Evolutionary conservation across 192 early-diverging fungal species (phyloP).

Genomic region (Coemansia sp.): DNA sequence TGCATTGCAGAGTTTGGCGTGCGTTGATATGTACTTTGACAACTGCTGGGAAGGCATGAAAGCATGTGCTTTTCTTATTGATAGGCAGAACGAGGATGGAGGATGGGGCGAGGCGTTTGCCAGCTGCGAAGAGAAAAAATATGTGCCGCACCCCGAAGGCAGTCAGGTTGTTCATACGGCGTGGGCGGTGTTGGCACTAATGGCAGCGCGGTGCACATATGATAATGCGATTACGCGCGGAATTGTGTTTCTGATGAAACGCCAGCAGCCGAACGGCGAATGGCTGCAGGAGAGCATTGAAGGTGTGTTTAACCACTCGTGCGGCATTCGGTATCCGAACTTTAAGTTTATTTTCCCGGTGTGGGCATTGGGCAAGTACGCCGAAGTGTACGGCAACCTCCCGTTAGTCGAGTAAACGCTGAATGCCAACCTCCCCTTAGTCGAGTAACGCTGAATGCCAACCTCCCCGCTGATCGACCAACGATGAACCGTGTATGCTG

Average conservation of each 20-base stretch:
- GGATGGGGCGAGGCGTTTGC: conserved; percentile 98
- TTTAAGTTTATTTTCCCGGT: conserved; percentile 92
- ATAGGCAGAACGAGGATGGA: conserved; percentile 86
- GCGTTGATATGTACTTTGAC: conserved; percentile 78
- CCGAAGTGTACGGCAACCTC: conserved; percentile 66
- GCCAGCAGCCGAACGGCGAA: conserved; percentile 88
- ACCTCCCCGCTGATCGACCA: too few species aligned
- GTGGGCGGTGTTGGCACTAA: conserved; percentile 82
- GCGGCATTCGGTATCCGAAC: conserved; percentile 85
- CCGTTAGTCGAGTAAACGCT: conserved; percentile 21
- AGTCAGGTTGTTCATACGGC: conserved; percentile 93
- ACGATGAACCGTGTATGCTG: too few species aligned
- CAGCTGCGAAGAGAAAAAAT: conserved; percentile 51
- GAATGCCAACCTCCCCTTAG: too few species aligned
- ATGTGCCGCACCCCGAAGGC: conserved; percentile 50
- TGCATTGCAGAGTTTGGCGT: conserved; percentile 79
- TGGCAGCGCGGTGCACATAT: conserved; percentile 87
- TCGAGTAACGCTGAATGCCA: too few species aligned
- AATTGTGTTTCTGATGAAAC: conserved; percentile 69
- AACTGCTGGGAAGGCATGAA: conserved; percentile 69
- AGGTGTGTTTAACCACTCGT: conserved; percentile 96
- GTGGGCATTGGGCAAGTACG: conserved; percentile 87
- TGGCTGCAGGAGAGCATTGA: conserved; percentile 98
- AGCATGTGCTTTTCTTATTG: conserved; percentile 89
- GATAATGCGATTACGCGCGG: conserved; percentile 63